Evolutionary conservation across 2,329 filamentous ascomycete genomes (phyloP).

Genomic region (Trichoderma guizhouense): DNA sequence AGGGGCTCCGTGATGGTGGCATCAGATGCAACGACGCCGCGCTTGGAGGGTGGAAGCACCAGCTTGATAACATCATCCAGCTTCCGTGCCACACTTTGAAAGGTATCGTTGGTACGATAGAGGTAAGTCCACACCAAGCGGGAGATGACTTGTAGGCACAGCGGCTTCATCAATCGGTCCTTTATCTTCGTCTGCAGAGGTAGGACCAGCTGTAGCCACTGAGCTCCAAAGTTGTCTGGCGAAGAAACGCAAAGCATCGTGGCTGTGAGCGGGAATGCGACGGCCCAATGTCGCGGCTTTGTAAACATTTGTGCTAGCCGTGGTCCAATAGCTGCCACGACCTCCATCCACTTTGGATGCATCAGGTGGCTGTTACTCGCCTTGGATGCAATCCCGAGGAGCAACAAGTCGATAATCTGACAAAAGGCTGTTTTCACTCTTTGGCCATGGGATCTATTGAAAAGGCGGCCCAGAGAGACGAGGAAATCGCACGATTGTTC

Average conservation of each 20-base stretch:
- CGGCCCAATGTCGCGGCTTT: constrained; percentile 89
- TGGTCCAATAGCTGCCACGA: constrained; percentile 73
- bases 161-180: constrained; percentile 72
- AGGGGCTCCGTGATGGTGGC: constrained; percentile 80
- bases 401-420: constrained; percentile 79
- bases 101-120: constrained; percentile 74
- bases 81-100: constrained; percentile 67
- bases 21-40: constrained; percentile 78
- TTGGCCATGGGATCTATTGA: constrained; percentile 80
- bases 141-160: constrained; percentile 85
- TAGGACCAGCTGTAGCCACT: constrained; percentile 81
- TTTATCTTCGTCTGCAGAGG: constrained; percentile 78
- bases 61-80: constrained; percentile 86
- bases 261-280: constrained; percentile 83
- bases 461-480: constrained; percentile 74
- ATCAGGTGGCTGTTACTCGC: constrained; percentile 73
- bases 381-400: constrained; percentile 82
- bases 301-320: constrained; percentile 79
- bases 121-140: constrained; percentile 92
- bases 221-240: constrained; percentile 74
- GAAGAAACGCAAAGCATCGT: constrained; percentile 86
- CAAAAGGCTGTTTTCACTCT: constrained; percentile 93
- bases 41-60: constrained; percentile 75
- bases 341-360: constrained; percentile 80
- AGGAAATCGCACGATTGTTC: constrained; percentile 87